phyloP scores from a whole-genome alignment of 352 stramenopile species.

The Phytophthora hybrid region DNA sequence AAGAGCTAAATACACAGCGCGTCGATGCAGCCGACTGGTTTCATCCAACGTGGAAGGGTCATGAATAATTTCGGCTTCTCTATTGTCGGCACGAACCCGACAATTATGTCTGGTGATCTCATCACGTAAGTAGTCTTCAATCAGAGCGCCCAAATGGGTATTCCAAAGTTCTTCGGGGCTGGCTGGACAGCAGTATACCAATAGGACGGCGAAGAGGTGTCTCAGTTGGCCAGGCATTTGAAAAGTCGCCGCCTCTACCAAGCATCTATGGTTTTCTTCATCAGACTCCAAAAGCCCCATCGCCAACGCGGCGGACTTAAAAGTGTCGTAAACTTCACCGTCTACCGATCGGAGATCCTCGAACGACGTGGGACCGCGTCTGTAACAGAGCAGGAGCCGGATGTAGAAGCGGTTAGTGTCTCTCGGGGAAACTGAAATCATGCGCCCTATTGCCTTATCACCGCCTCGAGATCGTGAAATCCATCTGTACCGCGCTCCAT shows the following conservation, averaged over 20 bases:
- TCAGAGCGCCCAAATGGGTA: not conserved
- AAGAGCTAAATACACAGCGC: not conserved
- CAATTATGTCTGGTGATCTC: not conserved
- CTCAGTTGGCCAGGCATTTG: slow-evolving; percentile 12
- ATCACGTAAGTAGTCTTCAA: not conserved
- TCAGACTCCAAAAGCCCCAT: slow-evolving; percentile 2
- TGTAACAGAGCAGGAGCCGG: slow-evolving; percentile 6
- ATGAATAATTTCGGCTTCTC: not conserved
- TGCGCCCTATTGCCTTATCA: slow-evolving; percentile 5
- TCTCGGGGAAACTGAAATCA: slow-evolving; percentile 8
- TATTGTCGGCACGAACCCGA: not conserved
- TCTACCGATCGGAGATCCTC: slow-evolving; percentile 1
- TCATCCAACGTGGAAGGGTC: not conserved
- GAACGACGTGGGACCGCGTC: not conserved
- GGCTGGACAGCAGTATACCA: slow-evolving; percentile 7
- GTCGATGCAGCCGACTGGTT: not conserved
- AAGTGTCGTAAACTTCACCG: not conserved
- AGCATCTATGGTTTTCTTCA: slow-evolving; percentile 10
- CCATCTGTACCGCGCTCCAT: not conserved
- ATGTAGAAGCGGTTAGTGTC: slow-evolving; percentile 10
- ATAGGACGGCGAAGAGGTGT: slow-evolving; percentile 13
- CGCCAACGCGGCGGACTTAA: not conserved
- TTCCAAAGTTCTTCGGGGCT: not conserved
- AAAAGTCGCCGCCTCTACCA: slow-evolving; percentile 1
- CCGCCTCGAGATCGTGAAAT: not conserved